Conservation (phyloP, 192 early-diverging fungal species). For the Thamnidium elegans region DNA sequence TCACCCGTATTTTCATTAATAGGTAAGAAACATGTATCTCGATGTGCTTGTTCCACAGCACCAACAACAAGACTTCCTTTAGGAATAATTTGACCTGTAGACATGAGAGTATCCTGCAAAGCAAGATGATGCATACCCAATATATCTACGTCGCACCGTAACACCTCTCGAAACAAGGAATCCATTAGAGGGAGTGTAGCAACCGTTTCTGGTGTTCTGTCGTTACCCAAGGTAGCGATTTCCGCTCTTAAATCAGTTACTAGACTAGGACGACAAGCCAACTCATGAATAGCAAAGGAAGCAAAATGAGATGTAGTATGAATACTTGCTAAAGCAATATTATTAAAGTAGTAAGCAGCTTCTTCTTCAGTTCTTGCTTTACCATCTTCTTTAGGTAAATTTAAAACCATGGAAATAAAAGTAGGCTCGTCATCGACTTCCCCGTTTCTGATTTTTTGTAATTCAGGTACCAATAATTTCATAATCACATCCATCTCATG, state of each 20-base stretch:
- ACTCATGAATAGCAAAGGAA: constrained; percentile 15
- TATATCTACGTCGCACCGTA: constrained; percentile 15
- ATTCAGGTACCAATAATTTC: constrained; percentile 16
- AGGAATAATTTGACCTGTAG: constrained; percentile 8
- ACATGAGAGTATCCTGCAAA: constrained; percentile 13
- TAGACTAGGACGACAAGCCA: constrained; percentile 23
- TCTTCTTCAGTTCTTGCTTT: constrained; percentile 11
- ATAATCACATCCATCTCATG: constrained; percentile 23
- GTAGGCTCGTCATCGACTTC: not conserved
- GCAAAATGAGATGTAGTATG: constrained; percentile 24
- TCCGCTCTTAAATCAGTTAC: constrained; percentile 13
- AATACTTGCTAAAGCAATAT: constrained; percentile 27
- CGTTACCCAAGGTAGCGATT: not conserved
- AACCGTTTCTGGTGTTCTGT: not conserved
- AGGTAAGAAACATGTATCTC: not conserved
- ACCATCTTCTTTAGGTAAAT: constrained; percentile 17
- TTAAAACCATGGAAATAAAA: constrained; percentile 14
- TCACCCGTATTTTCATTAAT: not conserved
- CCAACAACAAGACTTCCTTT: constrained; percentile 15
- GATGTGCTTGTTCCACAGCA: constrained; percentile 11
- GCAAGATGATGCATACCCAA: constrained; percentile 19
- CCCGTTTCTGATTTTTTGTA: not conserved
- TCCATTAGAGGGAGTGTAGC: constrained; percentile 18
- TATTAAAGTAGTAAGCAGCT: constrained; percentile 19
- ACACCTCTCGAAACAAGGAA: constrained; percentile 22